Percentiles rank a stretch among this genome's conserved stretches.
phyloP scores from a whole-genome alignment of 179 eudicot species.

The Pouteria campechiana region DNA sequence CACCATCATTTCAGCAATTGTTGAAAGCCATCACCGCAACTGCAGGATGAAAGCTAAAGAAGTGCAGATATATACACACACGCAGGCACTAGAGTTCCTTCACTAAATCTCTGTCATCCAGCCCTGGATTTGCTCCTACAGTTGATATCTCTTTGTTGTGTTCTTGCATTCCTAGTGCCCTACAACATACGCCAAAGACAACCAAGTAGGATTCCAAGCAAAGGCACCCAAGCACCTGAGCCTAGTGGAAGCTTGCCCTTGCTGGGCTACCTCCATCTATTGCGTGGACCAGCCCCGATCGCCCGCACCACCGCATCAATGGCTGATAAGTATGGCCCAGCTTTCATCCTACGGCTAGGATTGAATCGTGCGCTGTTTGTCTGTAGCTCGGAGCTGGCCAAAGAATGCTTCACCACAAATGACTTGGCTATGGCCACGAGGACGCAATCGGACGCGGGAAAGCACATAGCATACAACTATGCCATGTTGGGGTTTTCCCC shows the following conservation, averaged over 20 bases:
- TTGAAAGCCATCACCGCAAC: too few relatives aligned
- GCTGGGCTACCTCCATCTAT: constrained; percentile 4
- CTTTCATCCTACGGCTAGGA: constrained; percentile 13
- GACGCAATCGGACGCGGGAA: constrained; percentile 4
- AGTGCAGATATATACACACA: too few relatives aligned
- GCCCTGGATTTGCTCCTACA: too few relatives aligned
- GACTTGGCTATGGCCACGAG: constrained; percentile 13
- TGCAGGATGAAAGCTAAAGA: too few relatives aligned
- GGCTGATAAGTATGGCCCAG: constrained; percentile 13
- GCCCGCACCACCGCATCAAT: not conserved
- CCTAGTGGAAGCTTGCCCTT: constrained; percentile 7
- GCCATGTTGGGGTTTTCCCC: constrained; percentile 22
- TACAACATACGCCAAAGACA: too few relatives aligned
- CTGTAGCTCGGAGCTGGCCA: constrained; percentile 11
- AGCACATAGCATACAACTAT: constrained; percentile 16
- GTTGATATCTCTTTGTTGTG: too few relatives aligned
- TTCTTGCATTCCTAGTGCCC: too few relatives aligned
- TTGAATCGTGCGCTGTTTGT: constrained; percentile 4
- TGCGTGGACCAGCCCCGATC: constrained; percentile 1
- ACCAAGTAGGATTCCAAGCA: too few relatives aligned
- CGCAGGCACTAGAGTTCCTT: too few relatives aligned
- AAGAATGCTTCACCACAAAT: constrained; percentile 9
- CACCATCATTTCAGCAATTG: too few relatives aligned
- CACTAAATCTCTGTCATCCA: too few relatives aligned
- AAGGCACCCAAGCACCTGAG: too few relatives aligned